These are phyloP conservation scores for Rosa multiflora DNA, from an alignment of 306 rosid genomes.

Conservation along the genomic window DNA sequence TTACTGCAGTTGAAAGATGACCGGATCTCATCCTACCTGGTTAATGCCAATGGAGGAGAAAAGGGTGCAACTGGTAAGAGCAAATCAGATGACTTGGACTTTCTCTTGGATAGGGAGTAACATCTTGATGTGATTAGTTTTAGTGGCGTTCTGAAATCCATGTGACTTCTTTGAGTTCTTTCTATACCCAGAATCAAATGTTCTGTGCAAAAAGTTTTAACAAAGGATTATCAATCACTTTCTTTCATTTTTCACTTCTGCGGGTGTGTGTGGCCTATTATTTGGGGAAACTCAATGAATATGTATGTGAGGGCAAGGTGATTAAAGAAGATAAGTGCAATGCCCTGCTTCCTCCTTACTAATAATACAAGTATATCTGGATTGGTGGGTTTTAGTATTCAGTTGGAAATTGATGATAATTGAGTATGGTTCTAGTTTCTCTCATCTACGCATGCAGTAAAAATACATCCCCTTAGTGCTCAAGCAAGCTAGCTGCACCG, in stretches of 20 bases:
- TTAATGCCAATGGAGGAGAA: slow-evolving; percentile 35
- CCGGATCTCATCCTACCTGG: slow-evolving; percentile 37
- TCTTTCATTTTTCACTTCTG: not conserved
- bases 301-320: not conserved
- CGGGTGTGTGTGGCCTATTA: not conserved
- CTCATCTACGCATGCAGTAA: not conserved
- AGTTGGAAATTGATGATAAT: not conserved
- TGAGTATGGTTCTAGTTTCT: not conserved
- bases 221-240: not conserved
- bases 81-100: not conserved
- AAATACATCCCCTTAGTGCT: not conserved
- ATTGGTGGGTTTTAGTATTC: not conserved
- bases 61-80: slow-evolving; percentile 33
- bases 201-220: not conserved
- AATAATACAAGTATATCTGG: not conserved
- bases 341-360: not conserved
- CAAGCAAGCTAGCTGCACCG: not conserved
- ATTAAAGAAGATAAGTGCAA: not conserved
- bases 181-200: not conserved
- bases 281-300: not conserved
- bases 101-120: not conserved
- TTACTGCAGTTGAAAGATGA: slow-evolving; percentile 43
- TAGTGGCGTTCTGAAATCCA: not conserved
- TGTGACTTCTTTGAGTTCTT: not conserved
- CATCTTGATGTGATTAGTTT: not conserved